These are phyloP conservation scores for Atalantia buxifolia DNA, from an alignment of 345 rosid species.

Conservation along the genomic window DNA sequence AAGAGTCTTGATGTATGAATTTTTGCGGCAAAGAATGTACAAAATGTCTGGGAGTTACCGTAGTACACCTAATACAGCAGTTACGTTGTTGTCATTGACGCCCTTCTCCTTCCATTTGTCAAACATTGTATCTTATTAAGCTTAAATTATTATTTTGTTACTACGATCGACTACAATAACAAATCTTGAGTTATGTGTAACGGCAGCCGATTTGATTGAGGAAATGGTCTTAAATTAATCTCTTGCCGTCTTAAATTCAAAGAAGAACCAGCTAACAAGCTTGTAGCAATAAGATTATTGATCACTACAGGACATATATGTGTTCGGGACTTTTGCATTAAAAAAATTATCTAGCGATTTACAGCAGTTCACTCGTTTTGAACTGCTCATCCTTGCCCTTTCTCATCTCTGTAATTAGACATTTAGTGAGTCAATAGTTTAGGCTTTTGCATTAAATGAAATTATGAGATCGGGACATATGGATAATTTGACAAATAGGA, in stretches of 20 bases:
- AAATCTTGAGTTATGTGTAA: background rate
- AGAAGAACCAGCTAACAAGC: constrained; percentile 7
- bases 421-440: constrained; percentile 9
- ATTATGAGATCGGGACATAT: constrained; percentile 8
- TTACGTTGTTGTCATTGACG: constrained; percentile 36
- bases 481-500: constrained; percentile 2
- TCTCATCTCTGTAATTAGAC: background rate
- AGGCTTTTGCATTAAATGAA: constrained; percentile 20
- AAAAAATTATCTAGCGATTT: background rate
- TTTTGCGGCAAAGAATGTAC: background rate
- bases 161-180: background rate
- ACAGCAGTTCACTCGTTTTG: constrained; percentile 29
- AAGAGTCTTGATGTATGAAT: background rate
- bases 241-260: constrained; percentile 27
- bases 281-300: background rate
- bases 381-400: constrained; percentile 21
- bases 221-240: constrained; percentile 8
- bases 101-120: constrained; percentile 37
- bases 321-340: constrained; percentile 11
- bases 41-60: constrained; percentile 23
- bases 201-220: background rate
- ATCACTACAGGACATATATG: constrained; percentile 16
- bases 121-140: constrained; percentile 1
- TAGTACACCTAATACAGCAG: constrained; percentile 22
- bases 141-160: background rate